Conservation (phyloP, 2,329 filamentous ascomycete species). For the Colletotrichum sidae region DNA sequence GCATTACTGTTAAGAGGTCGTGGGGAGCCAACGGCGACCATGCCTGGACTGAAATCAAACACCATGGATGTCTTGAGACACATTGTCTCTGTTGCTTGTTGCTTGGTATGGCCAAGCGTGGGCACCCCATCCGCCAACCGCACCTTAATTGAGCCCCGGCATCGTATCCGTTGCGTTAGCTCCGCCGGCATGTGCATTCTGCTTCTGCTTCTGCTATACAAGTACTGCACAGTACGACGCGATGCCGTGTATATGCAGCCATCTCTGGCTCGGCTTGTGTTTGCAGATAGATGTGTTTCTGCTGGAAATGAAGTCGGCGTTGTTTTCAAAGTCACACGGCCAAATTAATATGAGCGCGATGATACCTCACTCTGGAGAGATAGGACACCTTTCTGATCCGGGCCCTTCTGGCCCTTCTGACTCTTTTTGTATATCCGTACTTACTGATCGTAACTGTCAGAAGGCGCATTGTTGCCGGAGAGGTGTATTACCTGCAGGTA, state of each 20-base stretch:
- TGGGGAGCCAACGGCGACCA: neutral
- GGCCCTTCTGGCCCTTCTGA: no score
- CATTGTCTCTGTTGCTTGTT: constrained; percentile 25
- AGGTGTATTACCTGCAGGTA: no score
- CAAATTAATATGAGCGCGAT: no score
- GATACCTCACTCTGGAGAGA: no score
- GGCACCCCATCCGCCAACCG: constrained; percentile 24
- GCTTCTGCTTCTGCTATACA: neutral
- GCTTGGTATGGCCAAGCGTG: constrained; percentile 30
- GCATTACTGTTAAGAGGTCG: no score
- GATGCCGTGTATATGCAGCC: no score
- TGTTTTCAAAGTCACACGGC: no score
- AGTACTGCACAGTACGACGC: neutral
- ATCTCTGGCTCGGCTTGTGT: no score
- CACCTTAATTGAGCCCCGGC: constrained; percentile 32
- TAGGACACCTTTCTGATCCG: no score
- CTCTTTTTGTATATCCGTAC: no score
- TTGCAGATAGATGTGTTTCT: no score
- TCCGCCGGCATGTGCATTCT: constrained; percentile 5
- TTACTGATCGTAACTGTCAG: neutral
- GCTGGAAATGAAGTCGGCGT: no score
- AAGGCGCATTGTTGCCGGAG: constrained; percentile 5
- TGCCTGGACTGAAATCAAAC: constrained; percentile 1
- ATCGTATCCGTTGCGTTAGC: constrained; percentile 14
- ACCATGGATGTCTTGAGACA: constrained; percentile 20